Evolutionary conservation across 2,329 filamentous ascomycete species (phyloP).

Genomic region (Colletotrichum eremochloae): DNA sequence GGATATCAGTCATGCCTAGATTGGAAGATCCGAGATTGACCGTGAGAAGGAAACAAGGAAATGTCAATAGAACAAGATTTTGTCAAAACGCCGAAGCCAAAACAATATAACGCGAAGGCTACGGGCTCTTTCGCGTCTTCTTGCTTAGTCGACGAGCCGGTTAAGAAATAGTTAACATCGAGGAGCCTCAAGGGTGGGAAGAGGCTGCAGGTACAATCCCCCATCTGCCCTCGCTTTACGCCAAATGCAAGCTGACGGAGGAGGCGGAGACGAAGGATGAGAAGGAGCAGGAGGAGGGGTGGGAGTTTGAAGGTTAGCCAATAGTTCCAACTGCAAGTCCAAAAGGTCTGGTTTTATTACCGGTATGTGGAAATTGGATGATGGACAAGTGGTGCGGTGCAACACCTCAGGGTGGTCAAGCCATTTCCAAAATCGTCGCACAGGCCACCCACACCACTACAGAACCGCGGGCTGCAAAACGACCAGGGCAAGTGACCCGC

Average conservation of each 20-base stretch:
- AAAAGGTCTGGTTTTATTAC: constrained; percentile 11
- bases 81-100: background rate
- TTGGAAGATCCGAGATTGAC: background rate
- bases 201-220: constrained; percentile 15
- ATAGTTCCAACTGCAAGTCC: constrained; percentile 13
- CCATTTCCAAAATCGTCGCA: constrained; percentile 19
- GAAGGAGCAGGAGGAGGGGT: constrained; percentile 6
- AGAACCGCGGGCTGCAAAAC: constrained; percentile 9
- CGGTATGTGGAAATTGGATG: constrained; percentile 37
- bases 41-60: background rate
- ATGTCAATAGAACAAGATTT: background rate
- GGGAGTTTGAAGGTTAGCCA: constrained; percentile 25
- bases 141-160: constrained; percentile 7
- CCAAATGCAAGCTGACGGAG: constrained; percentile 2
- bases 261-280: background rate
- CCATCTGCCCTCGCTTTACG: background rate
- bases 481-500: constrained; percentile 18
- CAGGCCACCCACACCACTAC: constrained; percentile 20
- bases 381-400: constrained; percentile 8
- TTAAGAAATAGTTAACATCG: background rate
- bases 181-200: constrained; percentile 4
- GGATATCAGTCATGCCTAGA: background rate
- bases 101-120: background rate
- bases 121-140: constrained; percentile 3
- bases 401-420: constrained; percentile 8